These are phyloP conservation scores for Aspergillus neotritici DNA, from an alignment of 2,329 filamentous ascomycete species.

Conservation along the genomic window DNA sequence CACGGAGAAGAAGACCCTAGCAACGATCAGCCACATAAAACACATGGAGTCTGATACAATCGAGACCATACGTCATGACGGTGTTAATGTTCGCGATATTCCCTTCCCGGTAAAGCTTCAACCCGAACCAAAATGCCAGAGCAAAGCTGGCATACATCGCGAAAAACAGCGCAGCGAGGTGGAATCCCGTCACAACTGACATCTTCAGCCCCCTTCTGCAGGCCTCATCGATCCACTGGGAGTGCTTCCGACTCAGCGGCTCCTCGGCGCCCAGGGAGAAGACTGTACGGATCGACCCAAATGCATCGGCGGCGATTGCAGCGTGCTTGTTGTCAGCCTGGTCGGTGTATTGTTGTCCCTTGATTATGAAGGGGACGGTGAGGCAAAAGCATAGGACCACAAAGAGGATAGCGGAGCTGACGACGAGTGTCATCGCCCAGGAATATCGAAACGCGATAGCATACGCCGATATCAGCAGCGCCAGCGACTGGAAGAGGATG, in stretches of 20 bases:
- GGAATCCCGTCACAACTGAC: conserved; percentile 24
- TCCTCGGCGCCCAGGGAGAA: conserved; percentile 40
- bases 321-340: conserved; percentile 35
- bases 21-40: background rate
- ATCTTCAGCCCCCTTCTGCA: conserved; percentile 26
- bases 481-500: conserved; percentile 38
- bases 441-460: conserved; percentile 49
- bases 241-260: conserved; percentile 34
- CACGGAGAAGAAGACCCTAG: conserved; percentile 34
- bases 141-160: conserved; percentile 34
- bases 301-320: conserved; percentile 38
- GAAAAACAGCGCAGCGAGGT: conserved; percentile 32
- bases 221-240: conserved; percentile 33
- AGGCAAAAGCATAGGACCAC: conserved; percentile 31
- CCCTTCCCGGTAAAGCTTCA: conserved; percentile 30
- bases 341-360: conserved; percentile 30
- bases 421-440: conserved; percentile 49
- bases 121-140: conserved; percentile 35
- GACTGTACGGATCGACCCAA: conserved; percentile 42
- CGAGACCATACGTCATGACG: conserved; percentile 29
- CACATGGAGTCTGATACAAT: background rate
- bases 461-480: conserved; percentile 43
- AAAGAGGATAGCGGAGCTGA: conserved; percentile 44
- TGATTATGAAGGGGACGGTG: conserved; percentile 30
- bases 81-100: conserved; percentile 32